Base-by-base conservation (phyloP, 148 eudicot genomes). In the Rhododendron molle region DNA sequence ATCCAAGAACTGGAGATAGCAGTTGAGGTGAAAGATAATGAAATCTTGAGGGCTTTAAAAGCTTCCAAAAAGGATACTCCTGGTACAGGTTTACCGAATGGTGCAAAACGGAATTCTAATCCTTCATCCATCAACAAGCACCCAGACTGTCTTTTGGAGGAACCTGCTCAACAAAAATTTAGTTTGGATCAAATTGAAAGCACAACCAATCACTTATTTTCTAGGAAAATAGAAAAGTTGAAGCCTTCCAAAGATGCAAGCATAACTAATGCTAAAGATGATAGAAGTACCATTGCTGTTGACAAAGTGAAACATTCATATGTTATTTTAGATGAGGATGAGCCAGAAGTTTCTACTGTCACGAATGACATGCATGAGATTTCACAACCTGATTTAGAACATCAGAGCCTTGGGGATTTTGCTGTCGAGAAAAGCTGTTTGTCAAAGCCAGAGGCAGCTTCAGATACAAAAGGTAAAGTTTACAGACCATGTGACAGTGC, bases 11-110 rank as follows among this genome's bases (percentile, higher is more conserved):
- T 97, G 67, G 98, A 95, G 88, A 47, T 74, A 83, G 87, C 91
- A 40, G 65, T 91, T 78, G 99, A 95, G 91, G 90, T 87, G 81
- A 95, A 91, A 87, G 98, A 92, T n/a, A 94, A 94, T 90, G 93
- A 94, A 81, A 87, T 85, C 26, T 88, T 95, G 89, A 92, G 95
- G 88, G 88, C 67, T 69, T 72, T 91, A 73, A 96, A 92, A 90
- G 89, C 89, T 78, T 88, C 94, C 83, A 93, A 88, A 86, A 90
- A 89, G 62, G 77, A 85, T 86, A 71, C 36, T 36, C 8, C 38
- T 54, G 71, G 81, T 18, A 87, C 54, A 46, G 79, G 46, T 32
- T 32, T 49, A 23, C 40, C 18, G 79, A 84, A 80, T 43, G 85
- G 78, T 74, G 80, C 52, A 10, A 87, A 78, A 67, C 73, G 12